These are phyloP conservation scores for Prunus campanulata DNA, from an alignment of 306 rosid genomes.

Conservation along the genomic window DNA sequence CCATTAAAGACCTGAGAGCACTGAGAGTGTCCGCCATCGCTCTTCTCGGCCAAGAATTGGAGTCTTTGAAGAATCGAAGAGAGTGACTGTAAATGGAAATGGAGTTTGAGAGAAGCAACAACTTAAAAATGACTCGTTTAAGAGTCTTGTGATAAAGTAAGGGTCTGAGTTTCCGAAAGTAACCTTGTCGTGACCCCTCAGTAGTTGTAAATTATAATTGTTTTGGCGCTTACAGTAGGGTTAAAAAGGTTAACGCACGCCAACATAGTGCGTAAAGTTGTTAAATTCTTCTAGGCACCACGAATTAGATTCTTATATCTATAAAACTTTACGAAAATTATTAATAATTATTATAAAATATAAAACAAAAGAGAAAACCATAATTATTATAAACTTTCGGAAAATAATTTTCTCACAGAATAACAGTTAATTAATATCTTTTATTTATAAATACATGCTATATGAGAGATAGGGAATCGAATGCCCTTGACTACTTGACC, in stretches of 20 bases:
- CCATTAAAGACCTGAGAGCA: conserved; percentile 73
- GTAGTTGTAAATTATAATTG: neutral
- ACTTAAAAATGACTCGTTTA: neutral
- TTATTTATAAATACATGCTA: too few species aligned
- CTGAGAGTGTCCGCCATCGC: conserved; percentile 68
- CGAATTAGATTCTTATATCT: too few species aligned
- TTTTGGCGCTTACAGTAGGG: neutral
- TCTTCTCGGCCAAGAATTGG: neutral
- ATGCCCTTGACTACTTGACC: too few species aligned
- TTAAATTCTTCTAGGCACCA: too few species aligned
- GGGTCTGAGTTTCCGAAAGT: neutral
- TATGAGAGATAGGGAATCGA: too few species aligned
- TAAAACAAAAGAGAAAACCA: too few species aligned
- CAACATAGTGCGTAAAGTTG: too few species aligned
- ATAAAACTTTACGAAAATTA: too few species aligned
- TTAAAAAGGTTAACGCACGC: neutral
- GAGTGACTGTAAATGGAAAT: neutral
- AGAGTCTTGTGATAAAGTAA: neutral
- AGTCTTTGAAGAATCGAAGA: neutral
- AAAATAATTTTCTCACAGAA: too few species aligned
- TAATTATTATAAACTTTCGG: too few species aligned
- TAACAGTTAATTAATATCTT: too few species aligned
- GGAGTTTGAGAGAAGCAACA: neutral
- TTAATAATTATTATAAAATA: too few species aligned
- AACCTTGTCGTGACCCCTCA: neutral